Base-by-base conservation (phyloP, 768 basidiomycete species). In the Psilocybe cyanescens region DNA sequence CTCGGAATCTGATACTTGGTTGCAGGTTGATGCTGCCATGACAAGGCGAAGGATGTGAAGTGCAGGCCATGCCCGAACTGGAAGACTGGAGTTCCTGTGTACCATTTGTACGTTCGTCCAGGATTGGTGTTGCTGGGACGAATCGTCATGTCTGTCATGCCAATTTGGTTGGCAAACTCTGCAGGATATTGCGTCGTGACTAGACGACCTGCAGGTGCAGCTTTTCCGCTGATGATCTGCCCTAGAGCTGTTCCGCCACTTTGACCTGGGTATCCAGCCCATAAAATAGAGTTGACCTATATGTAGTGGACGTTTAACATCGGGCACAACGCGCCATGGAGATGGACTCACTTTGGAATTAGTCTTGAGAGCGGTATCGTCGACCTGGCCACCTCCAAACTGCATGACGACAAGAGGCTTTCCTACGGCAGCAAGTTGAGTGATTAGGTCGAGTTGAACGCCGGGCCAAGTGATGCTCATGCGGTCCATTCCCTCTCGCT, bases 21-120 rank as follows among this genome's bases (percentile, higher is more conserved):
- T 5, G 72, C 58, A 4, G 81, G 76, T 9, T 75, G 62, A 14
- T 63, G 60, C 8, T 74, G 67, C 79, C 83, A 85, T 29, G 69
- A 67, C 51, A 80, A 68, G 16, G 51, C 59, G 72, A 87, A 86
- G 5, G 73, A 81, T 3, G 84, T 86, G 71, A 78, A 86, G 67
- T 85, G 84, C 53, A 84, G 71, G 17, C 85, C 86, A 55, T 77
- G 76, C 16, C 84, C 86, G 64, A 85, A 86, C 57, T 80, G 77
- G 67, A 78, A 83, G 17, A 85, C 75, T n/a, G 84, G 79, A 14
- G 75, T 75, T 12, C 78, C 83, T 24, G 74, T 76, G 73, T 79
- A 86, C 85, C 84, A 87, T 63, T 80, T 83, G 72, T 86, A 86
- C 8, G 85, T 86, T 35, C 85, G 78, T 9, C 85, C 85, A 0